Conservation (phyloP, 2,329 filamentous ascomycete genomes). For the Xylariaceae sp. region DNA sequence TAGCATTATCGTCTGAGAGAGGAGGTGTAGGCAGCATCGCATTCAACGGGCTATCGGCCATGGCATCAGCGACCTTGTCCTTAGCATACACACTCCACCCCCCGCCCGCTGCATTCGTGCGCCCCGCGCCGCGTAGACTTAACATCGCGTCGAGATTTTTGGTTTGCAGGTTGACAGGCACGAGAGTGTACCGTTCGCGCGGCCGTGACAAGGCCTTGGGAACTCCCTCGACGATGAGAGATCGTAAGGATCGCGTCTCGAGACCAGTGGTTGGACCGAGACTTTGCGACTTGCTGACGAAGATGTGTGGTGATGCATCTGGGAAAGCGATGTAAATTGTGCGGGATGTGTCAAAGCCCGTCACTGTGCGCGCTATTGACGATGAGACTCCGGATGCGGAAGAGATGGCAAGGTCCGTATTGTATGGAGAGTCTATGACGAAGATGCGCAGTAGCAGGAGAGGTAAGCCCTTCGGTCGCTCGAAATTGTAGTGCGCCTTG, state of each 20-base stretch:
- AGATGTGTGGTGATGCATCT: conserved; percentile 72
- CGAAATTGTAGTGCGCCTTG: conserved; percentile 79
- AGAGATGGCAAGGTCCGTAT: conserved; percentile 49
- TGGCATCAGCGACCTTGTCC: conserved; percentile 40
- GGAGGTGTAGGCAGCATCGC: conserved; percentile 45
- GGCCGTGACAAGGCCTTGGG: conserved; percentile 78
- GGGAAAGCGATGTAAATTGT: conserved; percentile 81
- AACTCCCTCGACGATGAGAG: conserved; percentile 71
- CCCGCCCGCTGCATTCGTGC: conserved; percentile 68
- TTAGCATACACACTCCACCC: conserved; percentile 71
- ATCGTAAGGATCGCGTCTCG: conserved; percentile 62
- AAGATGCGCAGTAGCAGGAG: conserved; percentile 74
- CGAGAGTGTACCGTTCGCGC: conserved; percentile 66
- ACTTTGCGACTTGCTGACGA: conserved; percentile 53
- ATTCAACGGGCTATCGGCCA: conserved; percentile 53
- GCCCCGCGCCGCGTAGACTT: conserved; percentile 63
- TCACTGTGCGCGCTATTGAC: conserved; percentile 23
- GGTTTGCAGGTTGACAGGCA: conserved; percentile 64
- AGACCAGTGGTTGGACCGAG: conserved; percentile 38
- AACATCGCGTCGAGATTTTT: conserved; percentile 69
- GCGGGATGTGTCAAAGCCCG: conserved; percentile 60
- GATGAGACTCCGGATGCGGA: conserved; percentile 14
- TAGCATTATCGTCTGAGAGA: conserved; percentile 36
- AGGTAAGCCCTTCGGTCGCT: conserved; percentile 64
- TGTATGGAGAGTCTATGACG: conserved; percentile 77